These are phyloP conservation scores for Syzygium aromaticum DNA, from an alignment of 345 rosid species.

Conservation along the genomic window DNA sequence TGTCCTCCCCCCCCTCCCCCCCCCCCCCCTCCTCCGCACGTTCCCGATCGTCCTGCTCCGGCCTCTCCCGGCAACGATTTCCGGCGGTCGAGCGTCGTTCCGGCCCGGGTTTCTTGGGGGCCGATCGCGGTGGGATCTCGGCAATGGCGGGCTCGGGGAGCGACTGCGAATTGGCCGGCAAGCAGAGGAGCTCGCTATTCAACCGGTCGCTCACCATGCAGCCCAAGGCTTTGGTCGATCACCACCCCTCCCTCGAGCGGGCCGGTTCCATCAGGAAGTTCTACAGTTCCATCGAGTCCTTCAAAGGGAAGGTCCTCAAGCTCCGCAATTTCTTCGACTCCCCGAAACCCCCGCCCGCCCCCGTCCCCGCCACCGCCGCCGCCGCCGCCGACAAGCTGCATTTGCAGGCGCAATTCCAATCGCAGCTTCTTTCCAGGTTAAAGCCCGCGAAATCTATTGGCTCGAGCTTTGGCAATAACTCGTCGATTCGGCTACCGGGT, in stretches of 20 bases:
- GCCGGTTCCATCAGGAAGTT: constrained; percentile 41
- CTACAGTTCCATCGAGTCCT: constrained; percentile 9
- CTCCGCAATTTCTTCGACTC: constrained; percentile 10
- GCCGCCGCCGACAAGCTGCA: neutral
- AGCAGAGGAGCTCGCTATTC: constrained; percentile 5
- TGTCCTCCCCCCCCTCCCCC: no score
- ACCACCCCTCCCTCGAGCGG: constrained; percentile 35
- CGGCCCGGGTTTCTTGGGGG: neutral
- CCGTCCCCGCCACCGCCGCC: neutral
- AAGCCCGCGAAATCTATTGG: constrained; percentile 16
- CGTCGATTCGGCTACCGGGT: constrained; percentile 53
- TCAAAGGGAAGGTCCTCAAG: constrained; percentile 14
- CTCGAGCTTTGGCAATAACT: neutral
- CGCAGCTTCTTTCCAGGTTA: constrained; percentile 2
- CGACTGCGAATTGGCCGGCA: neutral
- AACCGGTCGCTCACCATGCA: constrained; percentile 11
- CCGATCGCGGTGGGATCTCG: neutral
- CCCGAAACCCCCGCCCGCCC: neutral
- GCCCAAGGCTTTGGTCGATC: constrained; percentile 1
- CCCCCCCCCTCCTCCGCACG: no score
- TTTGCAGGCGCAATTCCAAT: neutral
- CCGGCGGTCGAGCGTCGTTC: neutral
- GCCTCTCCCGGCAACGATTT: neutral
- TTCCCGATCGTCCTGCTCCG: neutral
- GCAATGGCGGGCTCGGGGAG: constrained; percentile 1